phyloP scores from a whole-genome alignment of 129 eudicot species.

The Centaurea solstitialis region DNA sequence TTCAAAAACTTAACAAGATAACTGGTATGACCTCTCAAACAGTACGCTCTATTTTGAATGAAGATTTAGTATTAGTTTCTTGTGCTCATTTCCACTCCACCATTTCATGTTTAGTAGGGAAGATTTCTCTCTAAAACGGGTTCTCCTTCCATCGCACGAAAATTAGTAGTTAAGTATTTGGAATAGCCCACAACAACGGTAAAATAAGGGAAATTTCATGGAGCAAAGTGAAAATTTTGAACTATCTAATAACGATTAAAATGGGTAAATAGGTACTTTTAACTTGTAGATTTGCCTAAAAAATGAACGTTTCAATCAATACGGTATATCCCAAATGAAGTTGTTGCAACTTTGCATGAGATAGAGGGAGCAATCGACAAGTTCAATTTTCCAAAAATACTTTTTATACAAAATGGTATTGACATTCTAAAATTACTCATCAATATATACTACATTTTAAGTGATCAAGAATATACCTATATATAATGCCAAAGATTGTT shows the following conservation, averaged over 20 bases:
- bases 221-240: not conserved
- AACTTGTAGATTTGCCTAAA: not conserved
- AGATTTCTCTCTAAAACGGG: not conserved
- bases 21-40: conserved; percentile 47
- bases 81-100: not conserved
- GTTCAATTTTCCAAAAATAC: not conserved
- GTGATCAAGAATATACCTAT: not conserved
- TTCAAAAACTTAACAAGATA: conserved; percentile 81
- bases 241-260: not conserved
- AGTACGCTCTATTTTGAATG: not conserved
- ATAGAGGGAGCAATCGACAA: not conserved
- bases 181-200: not conserved
- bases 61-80: not conserved
- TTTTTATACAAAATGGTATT: not conserved
- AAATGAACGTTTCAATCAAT: not conserved
- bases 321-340: not conserved
- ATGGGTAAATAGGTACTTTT: not conserved
- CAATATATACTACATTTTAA: not conserved
- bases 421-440: not conserved
- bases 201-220: not conserved
- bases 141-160: not conserved
- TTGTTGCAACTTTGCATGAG: not conserved
- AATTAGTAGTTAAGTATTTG: not conserved
- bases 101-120: not conserved
- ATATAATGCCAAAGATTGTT: not conserved